Evolutionary conservation across 2,329 filamentous ascomycete species (phyloP).

Genomic region (Pochonia chlamydosporia): DNA sequence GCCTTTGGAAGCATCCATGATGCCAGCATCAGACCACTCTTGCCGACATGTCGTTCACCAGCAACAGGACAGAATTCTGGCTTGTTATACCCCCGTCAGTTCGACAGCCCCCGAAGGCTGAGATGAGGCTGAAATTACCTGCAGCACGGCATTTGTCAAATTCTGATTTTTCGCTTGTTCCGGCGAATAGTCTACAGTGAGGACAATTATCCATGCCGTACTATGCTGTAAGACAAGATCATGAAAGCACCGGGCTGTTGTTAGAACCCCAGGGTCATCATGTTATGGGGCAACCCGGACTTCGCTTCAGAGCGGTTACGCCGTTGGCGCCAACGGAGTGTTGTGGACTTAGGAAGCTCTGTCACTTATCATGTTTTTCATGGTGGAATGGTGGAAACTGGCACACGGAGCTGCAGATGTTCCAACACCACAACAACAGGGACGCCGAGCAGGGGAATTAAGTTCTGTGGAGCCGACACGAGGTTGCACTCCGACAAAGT

Average conservation of each 20-base stretch:
- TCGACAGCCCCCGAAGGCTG: slow-evolving; percentile 1
- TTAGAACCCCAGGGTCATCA: too few species aligned
- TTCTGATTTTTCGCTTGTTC: neutral
- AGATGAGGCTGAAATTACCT: slow-evolving; percentile 2
- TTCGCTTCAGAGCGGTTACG: too few species aligned
- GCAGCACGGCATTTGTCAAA: neutral
- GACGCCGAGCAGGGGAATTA: neutral
- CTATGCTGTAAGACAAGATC: too few species aligned
- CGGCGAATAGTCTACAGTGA: neutral
- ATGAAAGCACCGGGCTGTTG: too few species aligned
- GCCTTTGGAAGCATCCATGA: neutral
- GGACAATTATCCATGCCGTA: neutral
- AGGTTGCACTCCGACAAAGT: neutral
- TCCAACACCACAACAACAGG: too few species aligned
- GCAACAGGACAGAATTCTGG: neutral
- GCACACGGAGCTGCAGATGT: neutral
- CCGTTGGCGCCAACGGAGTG: too few species aligned
- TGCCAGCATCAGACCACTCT: neutral
- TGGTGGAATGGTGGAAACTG: neutral
- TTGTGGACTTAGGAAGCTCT: too few species aligned
- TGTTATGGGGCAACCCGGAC: too few species aligned
- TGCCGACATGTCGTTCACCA: neutral
- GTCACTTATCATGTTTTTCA: neutral
- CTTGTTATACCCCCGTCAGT: neutral
- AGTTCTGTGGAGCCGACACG: neutral